Percentiles rank a stretch among this genome's conserved stretches.
Conservation (phyloP, 2,329 filamentous ascomycete genomes). For the Penicillium sp. region DNA sequence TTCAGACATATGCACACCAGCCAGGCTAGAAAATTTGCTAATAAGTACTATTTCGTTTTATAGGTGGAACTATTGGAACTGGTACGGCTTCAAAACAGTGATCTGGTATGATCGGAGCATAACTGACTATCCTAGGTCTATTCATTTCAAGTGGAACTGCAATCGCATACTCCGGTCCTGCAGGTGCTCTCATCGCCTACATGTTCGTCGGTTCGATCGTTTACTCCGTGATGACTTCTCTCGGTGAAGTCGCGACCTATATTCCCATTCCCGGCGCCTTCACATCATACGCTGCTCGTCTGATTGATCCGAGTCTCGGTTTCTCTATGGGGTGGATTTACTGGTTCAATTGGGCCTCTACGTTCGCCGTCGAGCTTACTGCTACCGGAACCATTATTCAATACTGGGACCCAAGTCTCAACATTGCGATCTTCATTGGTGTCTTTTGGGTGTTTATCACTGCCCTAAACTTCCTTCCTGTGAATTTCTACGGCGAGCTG, state of each 20-base stretch:
- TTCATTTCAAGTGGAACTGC: constrained; percentile 69
- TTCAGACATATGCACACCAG: not conserved
- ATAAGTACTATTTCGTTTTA: not conserved
- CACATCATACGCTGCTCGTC: constrained; percentile 73
- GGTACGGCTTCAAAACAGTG: constrained; percentile 15
- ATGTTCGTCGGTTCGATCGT: constrained; percentile 71
- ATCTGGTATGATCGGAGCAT: not conserved
- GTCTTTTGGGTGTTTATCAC: constrained; percentile 74
- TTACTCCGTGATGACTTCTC: constrained; percentile 71
- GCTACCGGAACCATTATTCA: constrained; percentile 74
- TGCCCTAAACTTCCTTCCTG: constrained; percentile 69
- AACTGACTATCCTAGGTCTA: constrained; percentile 53
- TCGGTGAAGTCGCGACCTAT: constrained; percentile 72
- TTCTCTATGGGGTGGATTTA: constrained; percentile 83
- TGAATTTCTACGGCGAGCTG: constrained; percentile 73
- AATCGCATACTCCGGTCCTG: constrained; percentile 66
- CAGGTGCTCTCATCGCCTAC: constrained; percentile 68
- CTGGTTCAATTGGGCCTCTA: constrained; percentile 76
- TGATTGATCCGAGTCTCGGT: constrained; percentile 71
- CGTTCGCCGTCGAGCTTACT: constrained; percentile 73
- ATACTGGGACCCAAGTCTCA: constrained; percentile 68
- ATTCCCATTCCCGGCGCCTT: constrained; percentile 77
- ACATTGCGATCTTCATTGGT: constrained; percentile 71
- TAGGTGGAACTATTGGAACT: constrained; percentile 32
- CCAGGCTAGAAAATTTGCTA: constrained; percentile 4